These are phyloP conservation scores for Neocallimastix lanati DNA, from an alignment of 192 early-diverging fungal genomes.

Conservation along the genomic window DNA sequence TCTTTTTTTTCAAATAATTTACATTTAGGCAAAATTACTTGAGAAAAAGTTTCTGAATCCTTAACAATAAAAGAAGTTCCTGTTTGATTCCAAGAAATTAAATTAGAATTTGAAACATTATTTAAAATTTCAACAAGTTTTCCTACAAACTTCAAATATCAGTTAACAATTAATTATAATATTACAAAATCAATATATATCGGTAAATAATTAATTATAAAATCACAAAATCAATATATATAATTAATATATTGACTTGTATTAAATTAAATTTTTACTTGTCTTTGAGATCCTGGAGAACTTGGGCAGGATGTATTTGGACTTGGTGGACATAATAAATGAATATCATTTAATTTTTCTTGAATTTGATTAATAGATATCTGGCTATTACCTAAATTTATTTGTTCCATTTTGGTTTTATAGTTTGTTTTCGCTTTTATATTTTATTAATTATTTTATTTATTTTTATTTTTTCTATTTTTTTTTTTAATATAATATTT, in stretches of 20 bases:
- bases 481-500: too few relatives aligned
- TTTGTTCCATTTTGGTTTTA: too few relatives aligned
- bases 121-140: not conserved
- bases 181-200: too few relatives aligned
- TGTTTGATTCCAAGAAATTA: slow-evolving; percentile 76
- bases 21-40: slow-evolving; percentile 56
- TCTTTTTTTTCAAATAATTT: not conserved
- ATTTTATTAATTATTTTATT: too few relatives aligned
- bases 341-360: not conserved
- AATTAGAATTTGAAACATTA: slow-evolving; percentile 10
- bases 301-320: not conserved
- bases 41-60: slow-evolving; percentile 73
- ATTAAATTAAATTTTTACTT: not conserved
- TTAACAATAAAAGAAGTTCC: slow-evolving; percentile 81
- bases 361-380: not conserved
- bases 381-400: too few relatives aligned
- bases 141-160: not conserved
- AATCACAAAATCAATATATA: too few relatives aligned
- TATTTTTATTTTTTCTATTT: too few relatives aligned
- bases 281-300: not conserved
- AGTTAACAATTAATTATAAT: too few relatives aligned
- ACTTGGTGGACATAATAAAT: not conserved
- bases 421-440: too few relatives aligned
- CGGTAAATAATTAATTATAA: too few relatives aligned
- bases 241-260: too few relatives aligned